Base-by-base conservation (phyloP, 192 early-diverging fungal genomes). In the Rhizophagus clarus region DNA sequence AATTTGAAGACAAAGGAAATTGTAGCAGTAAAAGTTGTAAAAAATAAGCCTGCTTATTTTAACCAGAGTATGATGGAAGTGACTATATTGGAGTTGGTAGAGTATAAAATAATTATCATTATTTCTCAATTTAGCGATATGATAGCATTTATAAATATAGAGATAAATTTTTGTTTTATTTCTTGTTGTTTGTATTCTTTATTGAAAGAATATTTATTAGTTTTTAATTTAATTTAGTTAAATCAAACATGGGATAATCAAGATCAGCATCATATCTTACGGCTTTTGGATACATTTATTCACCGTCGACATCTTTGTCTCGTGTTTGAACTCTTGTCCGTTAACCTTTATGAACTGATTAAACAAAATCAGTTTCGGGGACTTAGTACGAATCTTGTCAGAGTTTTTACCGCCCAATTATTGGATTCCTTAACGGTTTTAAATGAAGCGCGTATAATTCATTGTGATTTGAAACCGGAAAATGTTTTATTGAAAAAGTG, bases 381-480 rank as follows among this genome's bases (percentile, higher is more conserved):
- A 22, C 86, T 99, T 49, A 95, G 94, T 69, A 95, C 95, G 22
- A 98, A 96, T 83, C 90, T 98, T 2, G 95, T 99, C 9, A 90
- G 96, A 3, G 93, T 98, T 17, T 94, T 99, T 84, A 92, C 96
- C 4, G 88, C 93, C 17, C 98, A 99, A 84, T 94, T 99, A 31
- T 86, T 99, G 74, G 97, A 98, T 83, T 90, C 95, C 7, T 88
- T 99, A 81, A 92, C 90, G 24, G 88, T 98, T 14, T 83, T 99
- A 28, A 94, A 91, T 83, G 90, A 93, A 83, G 95, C 96, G 1
- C 88, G 92, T 32, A 94, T 98, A 40, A 98, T 99, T 67, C 98
- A 99, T 84, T 97, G 97, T 72, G 98, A 99, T 88, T 90, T 99
- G 72, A 99, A 99, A 83, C 97, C 98, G 4, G 97, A 99, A 85